These are phyloP conservation scores for Hippophae rhamnoides DNA, from an alignment of 306 rosid genomes.

Conservation along the genomic window DNA sequence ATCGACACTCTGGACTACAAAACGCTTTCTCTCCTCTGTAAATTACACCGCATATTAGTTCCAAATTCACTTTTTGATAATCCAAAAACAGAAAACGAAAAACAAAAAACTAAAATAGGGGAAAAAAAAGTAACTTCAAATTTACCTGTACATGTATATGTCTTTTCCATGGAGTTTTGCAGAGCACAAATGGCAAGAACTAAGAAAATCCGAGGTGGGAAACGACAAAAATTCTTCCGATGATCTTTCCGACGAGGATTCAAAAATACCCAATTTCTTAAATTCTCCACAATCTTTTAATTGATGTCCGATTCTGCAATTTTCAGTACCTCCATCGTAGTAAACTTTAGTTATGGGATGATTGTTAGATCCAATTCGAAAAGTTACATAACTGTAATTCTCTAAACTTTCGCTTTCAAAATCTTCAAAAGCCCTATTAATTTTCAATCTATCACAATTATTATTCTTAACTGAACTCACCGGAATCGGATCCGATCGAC, in stretches of 20 bases:
- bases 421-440: slow-evolving; percentile 10
- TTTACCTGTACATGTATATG: slow-evolving; percentile 91
- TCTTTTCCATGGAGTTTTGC: slow-evolving; percentile 70
- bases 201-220: slow-evolving; percentile 65
- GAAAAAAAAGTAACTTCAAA: neutral
- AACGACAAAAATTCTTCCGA: slow-evolving; percentile 18
- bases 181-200: slow-evolving; percentile 61
- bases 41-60: neutral
- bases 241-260: slow-evolving; percentile 7
- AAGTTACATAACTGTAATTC: slow-evolving; percentile 66
- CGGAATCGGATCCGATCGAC: slow-evolving; percentile 53
- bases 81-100: neutral
- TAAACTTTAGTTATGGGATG: slow-evolving; percentile 55
- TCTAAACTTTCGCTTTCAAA: slow-evolving; percentile 36
- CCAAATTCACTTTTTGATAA: too few relatives aligned
- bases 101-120: neutral
- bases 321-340: slow-evolving; percentile 37
- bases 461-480: slow-evolving; percentile 16
- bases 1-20: slow-evolving; percentile 85
- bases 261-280: slow-evolving; percentile 19
- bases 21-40: slow-evolving; percentile 82
- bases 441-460: slow-evolving; percentile 17
- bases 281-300: neutral
- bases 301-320: neutral
- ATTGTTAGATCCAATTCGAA: slow-evolving; percentile 39